Base-by-base conservation (phyloP, 345 rosid species). In the Linum trigynum region DNA sequence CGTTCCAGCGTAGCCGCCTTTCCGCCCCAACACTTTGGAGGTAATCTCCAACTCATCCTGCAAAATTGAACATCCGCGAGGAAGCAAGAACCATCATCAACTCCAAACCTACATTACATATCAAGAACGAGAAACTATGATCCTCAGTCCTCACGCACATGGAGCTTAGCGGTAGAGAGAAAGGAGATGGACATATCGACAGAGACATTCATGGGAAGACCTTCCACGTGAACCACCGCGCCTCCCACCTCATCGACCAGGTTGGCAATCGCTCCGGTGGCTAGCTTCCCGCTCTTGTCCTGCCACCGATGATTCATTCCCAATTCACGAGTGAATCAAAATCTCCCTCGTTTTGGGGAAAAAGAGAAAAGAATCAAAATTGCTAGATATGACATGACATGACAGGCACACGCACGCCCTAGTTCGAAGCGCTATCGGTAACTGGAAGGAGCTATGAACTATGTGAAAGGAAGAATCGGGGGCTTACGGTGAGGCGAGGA, bases 161-260 rank as follows among this genome's bases (percentile, higher is more conserved):
- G 53, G 53, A 48, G 14, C 53, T 48, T 48, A 2, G 53, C 53
- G 23, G 38, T 0, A 37, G 61, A 83, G 17, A 90, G 86, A 68
- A 86, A 83, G 0, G 90, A 83, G 53, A 94, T 90, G 1, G 91
- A 83, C 95, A 94, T 90, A 77, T 88, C 92, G 37, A 90, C 99
- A 0, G 99, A 90, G 43, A 94, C 92, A 41, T 71, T 73, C 79
- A 84, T 77, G 0, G 92, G 92, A 43, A 82, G 76, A 65, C 90
- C 90, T 65, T 83, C 86, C 0, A 76, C 83, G 8, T 79, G 70
- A 50, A 83, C 79, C 65, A 82, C 86, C 14, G 92, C 78, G 38
- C 83, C 85, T 43, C 97, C 99, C 50, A 88, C 83, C 50, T 94
- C 99, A 68, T 90, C 99, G 39, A 94, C 87, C n/a, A 90, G 83